Conservation (phyloP, 2,329 filamentous ascomycete species). For the Xylariaceae sp. region DNA sequence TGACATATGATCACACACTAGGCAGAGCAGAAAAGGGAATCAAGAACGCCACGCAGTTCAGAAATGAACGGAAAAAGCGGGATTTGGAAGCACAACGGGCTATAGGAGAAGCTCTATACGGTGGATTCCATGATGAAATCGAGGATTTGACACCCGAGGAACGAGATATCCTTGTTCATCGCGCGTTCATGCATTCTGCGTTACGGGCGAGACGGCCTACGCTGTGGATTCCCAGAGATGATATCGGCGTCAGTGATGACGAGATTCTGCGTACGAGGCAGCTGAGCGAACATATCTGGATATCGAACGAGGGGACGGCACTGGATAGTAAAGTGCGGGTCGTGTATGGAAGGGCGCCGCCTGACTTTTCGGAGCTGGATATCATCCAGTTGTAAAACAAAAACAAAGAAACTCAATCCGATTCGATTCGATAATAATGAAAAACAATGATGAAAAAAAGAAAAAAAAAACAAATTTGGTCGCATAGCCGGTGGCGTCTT, state of each 20-base stretch:
- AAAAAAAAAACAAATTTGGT: too few relatives aligned
- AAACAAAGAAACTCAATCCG: too few relatives aligned
- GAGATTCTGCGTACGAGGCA: slow-evolving; percentile 74
- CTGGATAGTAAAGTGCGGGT: slow-evolving; percentile 78
- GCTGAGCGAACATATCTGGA: slow-evolving; percentile 79
- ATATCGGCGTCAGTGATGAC: slow-evolving; percentile 84
- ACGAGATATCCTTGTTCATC: slow-evolving; percentile 74
- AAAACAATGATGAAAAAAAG: too few relatives aligned
- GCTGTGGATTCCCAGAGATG: slow-evolving; percentile 90
- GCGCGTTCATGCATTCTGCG: slow-evolving; percentile 87
- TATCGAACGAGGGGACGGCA: slow-evolving; percentile 87
- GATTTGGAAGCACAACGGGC: slow-evolving; percentile 68
- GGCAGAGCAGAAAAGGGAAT: slow-evolving; percentile 38
- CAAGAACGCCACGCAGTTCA: slow-evolving; percentile 43
- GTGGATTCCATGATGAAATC: slow-evolving; percentile 84
- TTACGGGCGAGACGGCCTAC: slow-evolving; percentile 77
- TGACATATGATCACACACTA: slow-evolving; percentile 42
- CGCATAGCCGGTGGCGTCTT: too few relatives aligned
- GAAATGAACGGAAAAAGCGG: slow-evolving; percentile 43
- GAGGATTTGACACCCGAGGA: slow-evolving; percentile 90
- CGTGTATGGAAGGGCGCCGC: slow-evolving; percentile 77
- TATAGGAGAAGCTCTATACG: slow-evolving; percentile 77
- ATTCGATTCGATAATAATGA: too few relatives aligned
- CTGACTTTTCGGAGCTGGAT: slow-evolving; percentile 84
- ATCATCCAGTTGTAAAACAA: slow-evolving; percentile 64